Evolutionary conservation across 140 eudicot genomes (phyloP), one percentile per base, ranked within the genome.

Genomic region (Anethum foeniculum): DNA sequence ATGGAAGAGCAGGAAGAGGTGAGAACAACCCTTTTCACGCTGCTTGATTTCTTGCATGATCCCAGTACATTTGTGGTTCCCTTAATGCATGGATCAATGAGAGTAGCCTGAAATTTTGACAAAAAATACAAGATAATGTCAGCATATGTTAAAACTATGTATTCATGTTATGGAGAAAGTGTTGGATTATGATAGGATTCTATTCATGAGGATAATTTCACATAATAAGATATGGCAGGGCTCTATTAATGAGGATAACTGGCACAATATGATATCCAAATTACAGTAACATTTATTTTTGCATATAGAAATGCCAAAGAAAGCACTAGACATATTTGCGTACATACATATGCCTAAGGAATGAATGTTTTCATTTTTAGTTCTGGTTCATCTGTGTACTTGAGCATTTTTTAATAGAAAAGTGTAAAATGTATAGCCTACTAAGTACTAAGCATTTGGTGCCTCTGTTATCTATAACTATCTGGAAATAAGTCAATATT

Each of bases 1-100:
- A 95, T 88, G 3, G 99, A 83, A 76, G 97, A 93, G 79, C 96
- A 93, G 71, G 99, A 95, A 69, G 99, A 95, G 60, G 99, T 95
- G 46, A 93, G 84, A 77, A 95, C 98, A 79, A 95, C 92, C 83
- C 98, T 87, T 78, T 91, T 95, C 78, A 93, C 89, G 47, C 83
- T 89, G 27, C 56, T 87, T 56, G 98, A 87, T 89, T 91, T 95
- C 86, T 86, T 88, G 92, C 99, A 95, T 34, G 99, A 91, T 51
- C 79, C 83, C 43, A 95, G 84, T 47, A 95, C 93, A 82, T 95
- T 95, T 82, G 83, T 16, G 51, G 99, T 92, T n/a, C 99, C 99
- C 30, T 87, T 92, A 75, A 95, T 85, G 87, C 92, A 89, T 74
- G 99, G 98, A 86, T 89, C 96, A 85, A 92, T 85, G 76, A 95